phyloP scores from a whole-genome alignment of 805 yeast species.

The Wickerhamomyces bisporus region DNA sequence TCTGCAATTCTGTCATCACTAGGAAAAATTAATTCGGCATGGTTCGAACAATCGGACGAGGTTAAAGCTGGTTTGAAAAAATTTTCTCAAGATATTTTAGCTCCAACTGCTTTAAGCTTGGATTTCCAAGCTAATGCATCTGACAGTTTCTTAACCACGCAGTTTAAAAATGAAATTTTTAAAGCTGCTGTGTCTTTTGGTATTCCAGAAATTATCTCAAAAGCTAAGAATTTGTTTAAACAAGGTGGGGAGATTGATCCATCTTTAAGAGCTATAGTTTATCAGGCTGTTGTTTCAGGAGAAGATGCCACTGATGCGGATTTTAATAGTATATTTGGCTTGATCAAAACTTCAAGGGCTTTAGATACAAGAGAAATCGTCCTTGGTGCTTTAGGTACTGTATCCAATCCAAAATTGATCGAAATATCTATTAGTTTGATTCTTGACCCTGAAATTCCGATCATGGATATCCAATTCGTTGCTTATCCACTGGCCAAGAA shows the following conservation, averaged over 20 bases:
- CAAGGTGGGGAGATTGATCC: constrained; percentile 61
- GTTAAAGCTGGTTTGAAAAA: constrained; percentile 41
- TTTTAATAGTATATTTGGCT: constrained; percentile 52
- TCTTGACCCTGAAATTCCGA: constrained; percentile 50
- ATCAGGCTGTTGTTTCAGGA: constrained; percentile 63
- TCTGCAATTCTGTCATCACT: constrained; percentile 45
- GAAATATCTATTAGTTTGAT: constrained; percentile 49
- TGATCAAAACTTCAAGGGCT: constrained; percentile 53
- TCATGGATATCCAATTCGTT: constrained; percentile 74
- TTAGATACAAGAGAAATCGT: constrained; percentile 67
- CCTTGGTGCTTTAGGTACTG: constrained; percentile 59
- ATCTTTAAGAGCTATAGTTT: constrained; percentile 61
- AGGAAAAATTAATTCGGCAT: constrained; percentile 41
- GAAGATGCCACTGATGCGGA: constrained; percentile 54
- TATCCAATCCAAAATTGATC: constrained; percentile 44
- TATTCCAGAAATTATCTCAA: constrained; percentile 39
- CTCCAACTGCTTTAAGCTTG: constrained; percentile 45
- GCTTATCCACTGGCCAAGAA: constrained; percentile 63
- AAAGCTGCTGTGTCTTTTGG: constrained; percentile 51
- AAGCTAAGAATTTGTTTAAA: constrained; percentile 39
- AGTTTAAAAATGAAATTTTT: constrained; percentile 60
- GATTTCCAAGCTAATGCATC: constrained; percentile 55
- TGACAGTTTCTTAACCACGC: constrained; percentile 56
- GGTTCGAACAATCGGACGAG: constrained; percentile 46
- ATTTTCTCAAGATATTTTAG: constrained; percentile 48